Percentiles rank a stretch among this genome's conserved stretches.
phyloP scores from a whole-genome alignment of 345 rosid genomes.

The Linum usitatissimum region DNA sequence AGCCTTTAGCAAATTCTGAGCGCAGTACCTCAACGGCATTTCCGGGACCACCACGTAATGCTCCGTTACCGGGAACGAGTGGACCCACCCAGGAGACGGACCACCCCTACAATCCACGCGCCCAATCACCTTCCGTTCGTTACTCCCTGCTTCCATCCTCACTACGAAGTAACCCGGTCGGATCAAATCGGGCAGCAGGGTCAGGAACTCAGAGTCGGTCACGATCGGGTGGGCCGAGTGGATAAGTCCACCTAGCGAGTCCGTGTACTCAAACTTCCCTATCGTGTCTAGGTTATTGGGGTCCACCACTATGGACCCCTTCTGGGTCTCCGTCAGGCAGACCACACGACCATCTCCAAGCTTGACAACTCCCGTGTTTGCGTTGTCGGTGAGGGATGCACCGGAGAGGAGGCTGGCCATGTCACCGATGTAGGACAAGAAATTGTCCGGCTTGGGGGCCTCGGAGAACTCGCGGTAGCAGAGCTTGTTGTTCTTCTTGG shows the following conservation, averaged over 20 bases:
- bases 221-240: slow-evolving; percentile 92
- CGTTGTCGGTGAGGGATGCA: slow-evolving; percentile 76
- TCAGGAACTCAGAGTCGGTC: slow-evolving; percentile 63
- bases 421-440: slow-evolving; percentile 57
- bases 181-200: slow-evolving; percentile 68
- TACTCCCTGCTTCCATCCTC: slow-evolving; percentile 65
- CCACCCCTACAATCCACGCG: slow-evolving; percentile 70
- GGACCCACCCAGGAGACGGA: slow-evolving; percentile 93
- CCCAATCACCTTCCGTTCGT: slow-evolving; percentile 76
- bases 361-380: slow-evolving; percentile 75
- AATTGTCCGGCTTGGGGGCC: slow-evolving; percentile 49
- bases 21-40: slow-evolving; percentile 85
- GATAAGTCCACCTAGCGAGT: slow-evolving; percentile 54
- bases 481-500: slow-evolving; percentile 48
- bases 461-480: slow-evolving; percentile 95
- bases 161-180: slow-evolving; percentile 72
- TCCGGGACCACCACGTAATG: slow-evolving; percentile 77
- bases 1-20: slow-evolving; percentile 60
- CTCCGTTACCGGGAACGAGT: slow-evolving; percentile 86
- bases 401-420: slow-evolving; percentile 72
- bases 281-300: slow-evolving; percentile 58
- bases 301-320: slow-evolving; percentile 68
- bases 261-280: slow-evolving; percentile 65
- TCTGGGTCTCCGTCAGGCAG: slow-evolving; percentile 86
- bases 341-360: slow-evolving; percentile 88